Evolutionary conservation across 768 basidiomycete species (phyloP).

Genomic region (Leccinum subgranulosum): DNA sequence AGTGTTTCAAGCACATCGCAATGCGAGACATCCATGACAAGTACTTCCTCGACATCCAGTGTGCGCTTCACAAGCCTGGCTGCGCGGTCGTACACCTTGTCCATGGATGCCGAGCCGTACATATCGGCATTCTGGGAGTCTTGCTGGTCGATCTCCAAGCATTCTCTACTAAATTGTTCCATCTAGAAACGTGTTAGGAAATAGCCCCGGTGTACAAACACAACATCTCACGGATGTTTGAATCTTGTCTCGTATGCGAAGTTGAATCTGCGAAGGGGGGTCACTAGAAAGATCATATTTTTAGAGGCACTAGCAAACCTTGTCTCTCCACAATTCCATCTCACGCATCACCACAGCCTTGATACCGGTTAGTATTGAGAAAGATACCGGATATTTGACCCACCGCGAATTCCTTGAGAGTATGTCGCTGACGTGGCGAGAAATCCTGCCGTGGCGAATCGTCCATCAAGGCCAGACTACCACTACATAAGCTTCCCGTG

Average conservation of each 20-base stretch:
- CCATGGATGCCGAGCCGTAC: slow-evolving; percentile 55
- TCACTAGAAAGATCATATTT: background rate
- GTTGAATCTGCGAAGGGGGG: slow-evolving; percentile 59
- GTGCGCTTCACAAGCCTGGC: slow-evolving; percentile 87
- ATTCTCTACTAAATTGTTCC: slow-evolving; percentile 95
- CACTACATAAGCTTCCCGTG: slow-evolving; percentile 2
- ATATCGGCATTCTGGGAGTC: slow-evolving; percentile 26
- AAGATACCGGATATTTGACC: slow-evolving; percentile 10
- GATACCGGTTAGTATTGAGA: slow-evolving; percentile 3
- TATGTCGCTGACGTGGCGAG: slow-evolving; percentile 84
- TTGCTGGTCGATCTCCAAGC: slow-evolving; percentile 78
- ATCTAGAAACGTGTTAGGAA: slow-evolving; percentile 46
- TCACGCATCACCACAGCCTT: slow-evolving; percentile 89
- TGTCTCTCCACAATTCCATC: slow-evolving; percentile 94
- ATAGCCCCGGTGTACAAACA: background rate
- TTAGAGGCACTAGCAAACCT: slow-evolving; percentile 42
- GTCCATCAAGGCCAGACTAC: slow-evolving; percentile 78
- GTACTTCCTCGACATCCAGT: slow-evolving; percentile 87
- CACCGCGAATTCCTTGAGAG: slow-evolving; percentile 89
- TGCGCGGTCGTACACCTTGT: slow-evolving; percentile 86
- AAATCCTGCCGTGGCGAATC: slow-evolving; percentile 82
- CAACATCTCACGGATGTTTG: slow-evolving; percentile 69
- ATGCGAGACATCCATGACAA: slow-evolving; percentile 90
- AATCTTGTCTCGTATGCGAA: slow-evolving; percentile 86
- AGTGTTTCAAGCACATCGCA: slow-evolving; percentile 82